phyloP scores from a whole-genome alignment of 768 basidiomycete species.

The Daedalea quercina region DNA sequence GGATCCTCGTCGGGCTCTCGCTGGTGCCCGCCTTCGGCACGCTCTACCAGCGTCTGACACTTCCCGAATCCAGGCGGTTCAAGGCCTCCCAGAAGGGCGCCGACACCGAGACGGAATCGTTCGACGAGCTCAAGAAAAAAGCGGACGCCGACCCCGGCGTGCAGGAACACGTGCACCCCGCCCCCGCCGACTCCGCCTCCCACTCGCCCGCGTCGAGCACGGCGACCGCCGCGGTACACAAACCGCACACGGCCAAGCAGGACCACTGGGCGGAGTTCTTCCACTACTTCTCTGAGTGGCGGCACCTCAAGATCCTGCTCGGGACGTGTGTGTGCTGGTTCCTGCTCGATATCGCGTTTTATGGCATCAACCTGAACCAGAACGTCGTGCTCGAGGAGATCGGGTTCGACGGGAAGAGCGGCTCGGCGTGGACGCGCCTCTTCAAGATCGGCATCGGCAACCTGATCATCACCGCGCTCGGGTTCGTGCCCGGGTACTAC shows the following conservation, averaged over 20 bases:
- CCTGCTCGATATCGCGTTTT: slow-evolving; percentile 73
- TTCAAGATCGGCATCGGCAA: slow-evolving; percentile 64
- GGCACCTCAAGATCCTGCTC: slow-evolving; percentile 58
- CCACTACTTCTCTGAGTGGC: slow-evolving; percentile 66
- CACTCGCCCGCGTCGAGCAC: not conserved
- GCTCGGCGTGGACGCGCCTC: slow-evolving; percentile 55
- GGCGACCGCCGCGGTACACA: not conserved
- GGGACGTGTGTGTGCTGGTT: slow-evolving; percentile 72
- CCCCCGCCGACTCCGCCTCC: slow-evolving; percentile 10
- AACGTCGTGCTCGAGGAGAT: slow-evolving; percentile 73
- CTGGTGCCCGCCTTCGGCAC: slow-evolving; percentile 69
- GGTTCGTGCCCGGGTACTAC: slow-evolving; percentile 79
- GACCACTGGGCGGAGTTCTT: slow-evolving; percentile 41
- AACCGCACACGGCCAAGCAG: not conserved
- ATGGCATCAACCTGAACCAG: slow-evolving; percentile 72
- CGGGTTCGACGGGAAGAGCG: slow-evolving; percentile 53
- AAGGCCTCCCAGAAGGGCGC: slow-evolving; percentile 33
- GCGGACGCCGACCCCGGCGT: slow-evolving; percentile 16
- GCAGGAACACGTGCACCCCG: slow-evolving; percentile 24
- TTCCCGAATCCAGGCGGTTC: slow-evolving; percentile 61
- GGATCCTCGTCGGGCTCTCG: slow-evolving; percentile 69
- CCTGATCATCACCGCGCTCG: slow-evolving; percentile 66
- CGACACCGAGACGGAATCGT: slow-evolving; percentile 22
- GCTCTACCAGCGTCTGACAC: slow-evolving; percentile 68
- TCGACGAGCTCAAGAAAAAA: slow-evolving; percentile 26